Evolutionary conservation across 169 alveolate genomes (phyloP), one percentile per base, ranked within the genome.

Genomic region (Eimeria brunetti): DNA sequence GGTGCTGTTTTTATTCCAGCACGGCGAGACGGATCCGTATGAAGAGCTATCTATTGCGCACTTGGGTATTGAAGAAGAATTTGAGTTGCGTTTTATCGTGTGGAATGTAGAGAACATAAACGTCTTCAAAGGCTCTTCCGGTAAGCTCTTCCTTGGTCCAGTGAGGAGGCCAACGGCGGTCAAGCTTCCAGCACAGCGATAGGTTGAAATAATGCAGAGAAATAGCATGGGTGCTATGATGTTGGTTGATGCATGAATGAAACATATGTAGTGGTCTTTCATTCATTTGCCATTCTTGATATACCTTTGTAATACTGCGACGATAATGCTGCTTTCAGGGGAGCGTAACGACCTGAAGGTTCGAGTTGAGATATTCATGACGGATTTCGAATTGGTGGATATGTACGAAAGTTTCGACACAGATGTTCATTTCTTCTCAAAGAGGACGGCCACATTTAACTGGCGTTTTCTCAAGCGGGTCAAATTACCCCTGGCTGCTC

Each of bases 51-150:
- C 38, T 12, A 20, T 92, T n/a, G 24, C 85, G 80, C 56, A 92
- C 38, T n/a, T 81, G 78, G 91, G 71, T 33, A 22, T 3, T 22
- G 76, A 80, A 18, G 81, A 67, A 27, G 93, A 64, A 76, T 94
- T 85, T 20, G 96, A 94, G 75, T 75, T 86, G 58, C 80, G 96
- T n/a, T 69, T 94, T 14, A 67, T 94, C 86, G 56, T 94, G 20
- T 86, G 94, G 94, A 36, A 86, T 53, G 94, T 94, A 46, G 80
- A 71, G 75, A 92, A 86, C 86, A 86, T 86, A 22, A 20, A 75
- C 33, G 85, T 71, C 62, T 94, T 94, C 78, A 85, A 86, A 56
- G 94, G 92, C 24, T 64, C 95, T 44, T 91, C 95, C 12, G 85
- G 85, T 75, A 60, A 44, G 85, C 58, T 24, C 49, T 2, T 69